These are phyloP conservation scores for Knufia fluminis DNA, from an alignment of 2,329 filamentous ascomycete species.

Conservation along the genomic window DNA sequence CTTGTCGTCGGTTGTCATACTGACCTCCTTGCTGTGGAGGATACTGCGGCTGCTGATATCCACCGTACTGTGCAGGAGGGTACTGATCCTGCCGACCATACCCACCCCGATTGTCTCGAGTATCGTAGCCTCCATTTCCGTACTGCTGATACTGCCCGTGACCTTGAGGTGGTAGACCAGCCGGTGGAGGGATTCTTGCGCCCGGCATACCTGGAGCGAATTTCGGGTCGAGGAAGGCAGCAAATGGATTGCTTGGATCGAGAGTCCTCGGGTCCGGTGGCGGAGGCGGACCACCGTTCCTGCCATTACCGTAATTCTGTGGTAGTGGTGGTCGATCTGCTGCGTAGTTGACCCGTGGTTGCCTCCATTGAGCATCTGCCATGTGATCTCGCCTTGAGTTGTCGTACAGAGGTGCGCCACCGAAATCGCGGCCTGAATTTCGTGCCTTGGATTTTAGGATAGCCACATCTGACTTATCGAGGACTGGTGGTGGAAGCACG, in stretches of 20 bases:
- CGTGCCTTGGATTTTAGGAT: constrained; percentile 57
- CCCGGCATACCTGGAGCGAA: constrained; percentile 30
- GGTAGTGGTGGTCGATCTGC: constrained; percentile 22
- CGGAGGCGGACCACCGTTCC: constrained; percentile 13
- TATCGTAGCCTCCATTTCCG: constrained; percentile 2
- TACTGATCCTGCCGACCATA: constrained; percentile 24
- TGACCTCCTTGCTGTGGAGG: constrained; percentile 2
- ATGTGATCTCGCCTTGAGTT: constrained; percentile 29
- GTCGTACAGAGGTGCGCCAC: constrained; percentile 54
- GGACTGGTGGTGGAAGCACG: constrained; percentile 58
- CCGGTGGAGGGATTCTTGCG: constrained; percentile 29
- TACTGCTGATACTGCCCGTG: constrained; percentile 15
- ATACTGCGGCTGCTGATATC: constrained; percentile 13
- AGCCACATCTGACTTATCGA: constrained; percentile 69
- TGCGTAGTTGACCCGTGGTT: constrained; percentile 47
- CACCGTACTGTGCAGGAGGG: constrained; percentile 23
- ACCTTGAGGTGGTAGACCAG: constrained; percentile 26
- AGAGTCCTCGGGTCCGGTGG: constrained; percentile 8
- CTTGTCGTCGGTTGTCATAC: constrained; percentile 7
- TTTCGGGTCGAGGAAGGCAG: constrained; percentile 38
- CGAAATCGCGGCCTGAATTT: constrained; percentile 58
- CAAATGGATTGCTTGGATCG: constrained; percentile 34
- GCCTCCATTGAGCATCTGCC: constrained; percentile 19
- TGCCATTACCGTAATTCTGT: not conserved
- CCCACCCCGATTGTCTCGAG: constrained; percentile 15